phyloP scores from a whole-genome alignment of 768 basidiomycete species.

The Leucogyrophana mollusca region DNA sequence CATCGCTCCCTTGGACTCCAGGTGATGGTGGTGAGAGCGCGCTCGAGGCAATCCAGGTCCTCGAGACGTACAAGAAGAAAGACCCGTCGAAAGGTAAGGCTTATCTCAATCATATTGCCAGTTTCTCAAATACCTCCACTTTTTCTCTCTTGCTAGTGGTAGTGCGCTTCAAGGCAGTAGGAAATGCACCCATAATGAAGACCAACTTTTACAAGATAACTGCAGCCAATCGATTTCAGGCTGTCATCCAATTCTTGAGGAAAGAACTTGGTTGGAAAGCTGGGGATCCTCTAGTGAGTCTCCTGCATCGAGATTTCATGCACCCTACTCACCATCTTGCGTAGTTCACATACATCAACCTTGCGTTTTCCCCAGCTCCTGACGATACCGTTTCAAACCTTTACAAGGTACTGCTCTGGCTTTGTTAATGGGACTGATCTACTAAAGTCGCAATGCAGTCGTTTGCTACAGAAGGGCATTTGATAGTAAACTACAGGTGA shows the following conservation, averaged over 20 bases:
- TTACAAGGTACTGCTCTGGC: conserved; percentile 48
- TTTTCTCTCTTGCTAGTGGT: conserved; percentile 58
- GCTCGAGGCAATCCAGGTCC: conserved; percentile 60
- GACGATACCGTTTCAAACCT: conserved; percentile 74
- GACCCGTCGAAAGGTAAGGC: conserved; percentile 71
- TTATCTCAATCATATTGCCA: conserved; percentile 4
- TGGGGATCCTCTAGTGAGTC: conserved; percentile 77
- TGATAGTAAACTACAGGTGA: conserved; percentile 91
- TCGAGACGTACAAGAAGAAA: conserved; percentile 87
- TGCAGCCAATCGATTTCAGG: conserved; percentile 90
- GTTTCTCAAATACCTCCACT: background rate
- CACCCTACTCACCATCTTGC: conserved; percentile 49
- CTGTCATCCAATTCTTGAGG: conserved; percentile 90
- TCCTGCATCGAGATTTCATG: background rate
- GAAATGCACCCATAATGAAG: conserved; percentile 98
- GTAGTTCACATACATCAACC: conserved; percentile 78
- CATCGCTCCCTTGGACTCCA: conserved; percentile 30
- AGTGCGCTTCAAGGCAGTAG: conserved; percentile 96
- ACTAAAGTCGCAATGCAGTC: conserved; percentile 44
- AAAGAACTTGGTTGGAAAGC: conserved; percentile 87
- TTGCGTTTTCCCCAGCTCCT: conserved; percentile 74
- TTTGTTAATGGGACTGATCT: background rate
- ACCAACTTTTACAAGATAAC: conserved; percentile 99
- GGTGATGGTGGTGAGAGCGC: conserved; percentile 29
- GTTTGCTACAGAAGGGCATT: conserved; percentile 83